Conservation (phyloP, 2,329 filamentous ascomycete species). For the Cyclaneusma minus region DNA sequence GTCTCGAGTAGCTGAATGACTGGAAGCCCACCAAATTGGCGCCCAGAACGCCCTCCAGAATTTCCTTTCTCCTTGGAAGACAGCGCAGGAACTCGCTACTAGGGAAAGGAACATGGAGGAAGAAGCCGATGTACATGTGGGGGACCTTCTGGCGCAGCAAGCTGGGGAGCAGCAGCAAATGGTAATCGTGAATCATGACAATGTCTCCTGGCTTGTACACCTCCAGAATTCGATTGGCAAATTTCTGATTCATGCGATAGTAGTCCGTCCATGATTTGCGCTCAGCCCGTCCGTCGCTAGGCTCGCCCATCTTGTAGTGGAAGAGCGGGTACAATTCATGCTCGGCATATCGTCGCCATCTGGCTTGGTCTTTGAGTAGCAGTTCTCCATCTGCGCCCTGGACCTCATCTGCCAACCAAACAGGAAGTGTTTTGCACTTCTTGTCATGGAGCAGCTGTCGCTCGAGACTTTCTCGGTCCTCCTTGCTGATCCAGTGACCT, state of each 20-base stretch:
- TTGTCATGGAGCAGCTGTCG: slow-evolving; percentile 56
- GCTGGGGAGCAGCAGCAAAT: slow-evolving; percentile 76
- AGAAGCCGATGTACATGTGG: slow-evolving; percentile 89
- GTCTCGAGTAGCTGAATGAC: slow-evolving; percentile 85
- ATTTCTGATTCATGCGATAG: slow-evolving; percentile 81
- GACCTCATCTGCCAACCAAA: slow-evolving; percentile 73
- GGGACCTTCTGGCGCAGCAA: slow-evolving; percentile 75
- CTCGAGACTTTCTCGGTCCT: slow-evolving; percentile 61
- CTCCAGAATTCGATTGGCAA: slow-evolving; percentile 77
- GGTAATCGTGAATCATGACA: slow-evolving; percentile 87
- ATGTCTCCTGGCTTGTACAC: slow-evolving; percentile 87
- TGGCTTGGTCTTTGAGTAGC: slow-evolving; percentile 61
- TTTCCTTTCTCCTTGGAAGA: slow-evolving; percentile 73
- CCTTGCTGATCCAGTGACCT: slow-evolving; percentile 52
- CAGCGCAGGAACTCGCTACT: slow-evolving; percentile 92
- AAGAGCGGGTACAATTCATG: slow-evolving; percentile 84
- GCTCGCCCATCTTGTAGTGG: slow-evolving; percentile 91
- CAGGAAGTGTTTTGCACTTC: slow-evolving; percentile 66
- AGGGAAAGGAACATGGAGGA: slow-evolving; percentile 85
- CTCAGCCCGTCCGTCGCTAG: slow-evolving; percentile 69
- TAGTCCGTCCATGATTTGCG: slow-evolving; percentile 84
- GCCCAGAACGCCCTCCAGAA: slow-evolving; percentile 78
- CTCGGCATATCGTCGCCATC: slow-evolving; percentile 85
- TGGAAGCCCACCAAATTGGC: slow-evolving; percentile 93
- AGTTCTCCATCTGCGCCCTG: slow-evolving; percentile 52